A percentile compares a stretch with the other conserved stretches of the same genome.
Evolutionary conservation across 768 basidiomycete species (phyloP).

Genomic region (Podaxis pistillaris): DNA sequence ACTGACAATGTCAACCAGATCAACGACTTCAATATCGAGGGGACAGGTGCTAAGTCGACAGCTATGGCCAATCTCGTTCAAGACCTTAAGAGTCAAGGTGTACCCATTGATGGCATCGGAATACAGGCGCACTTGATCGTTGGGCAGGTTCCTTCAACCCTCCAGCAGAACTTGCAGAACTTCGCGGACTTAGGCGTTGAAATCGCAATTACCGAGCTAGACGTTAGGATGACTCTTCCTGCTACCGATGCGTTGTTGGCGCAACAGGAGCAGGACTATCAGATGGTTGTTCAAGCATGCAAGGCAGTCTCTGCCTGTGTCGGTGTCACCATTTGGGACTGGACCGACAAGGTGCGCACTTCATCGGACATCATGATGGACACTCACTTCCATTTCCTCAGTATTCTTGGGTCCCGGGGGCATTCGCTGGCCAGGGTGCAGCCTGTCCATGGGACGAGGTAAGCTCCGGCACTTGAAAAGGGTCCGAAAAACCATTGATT

Average conservation of each 20-base stretch:
- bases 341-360: conserved; percentile 34
- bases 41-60: conserved; percentile 49
- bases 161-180: conserved; percentile 45
- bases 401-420: conserved; percentile 39
- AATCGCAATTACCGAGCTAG: conserved; percentile 64
- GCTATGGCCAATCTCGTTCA: conserved; percentile 51
- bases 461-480: background rate
- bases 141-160: conserved; percentile 46
- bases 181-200: conserved; percentile 61
- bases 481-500: too few species aligned
- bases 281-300: conserved; percentile 51
- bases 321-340: conserved; percentile 45
- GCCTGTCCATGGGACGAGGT: conserved; percentile 37
- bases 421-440: conserved; percentile 36
- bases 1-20: conserved; percentile 22
- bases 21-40: conserved; percentile 41
- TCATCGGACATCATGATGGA: background rate
- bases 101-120: conserved; percentile 58
- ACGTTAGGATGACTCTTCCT: conserved; percentile 56
- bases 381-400: conserved; percentile 6
- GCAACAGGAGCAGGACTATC: conserved; percentile 57
- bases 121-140: conserved; percentile 57
- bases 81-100: conserved; percentile 37
- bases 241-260: conserved; percentile 43
- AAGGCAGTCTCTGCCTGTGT: conserved; percentile 38